Conservation (phyloP, 345 rosid genomes). For the Dipteronia sinensis region DNA sequence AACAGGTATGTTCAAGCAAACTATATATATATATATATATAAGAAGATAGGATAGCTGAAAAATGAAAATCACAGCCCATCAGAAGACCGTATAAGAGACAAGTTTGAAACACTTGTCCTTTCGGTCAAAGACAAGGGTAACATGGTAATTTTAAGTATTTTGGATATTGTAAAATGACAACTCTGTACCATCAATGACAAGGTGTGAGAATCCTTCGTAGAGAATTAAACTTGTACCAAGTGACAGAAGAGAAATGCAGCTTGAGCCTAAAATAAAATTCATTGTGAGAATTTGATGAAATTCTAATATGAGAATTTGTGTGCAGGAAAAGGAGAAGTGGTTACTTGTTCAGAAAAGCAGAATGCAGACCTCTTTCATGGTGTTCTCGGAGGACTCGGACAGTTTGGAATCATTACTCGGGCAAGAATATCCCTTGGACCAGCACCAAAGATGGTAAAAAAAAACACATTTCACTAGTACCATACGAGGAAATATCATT, state of each 20-base stretch:
- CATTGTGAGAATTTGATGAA: too few relatives aligned
- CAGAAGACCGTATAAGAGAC: background rate
- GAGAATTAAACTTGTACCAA: background rate
- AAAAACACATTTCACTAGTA: background rate
- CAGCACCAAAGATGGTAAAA: conserved; percentile 68
- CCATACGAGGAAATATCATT: background rate
- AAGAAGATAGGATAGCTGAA: background rate
- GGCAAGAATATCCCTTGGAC: conserved; percentile 75
- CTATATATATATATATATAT: too few relatives aligned
- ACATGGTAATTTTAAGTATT: conserved; percentile 6
- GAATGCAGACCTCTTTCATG: conserved; percentile 80
- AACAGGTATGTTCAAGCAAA: conserved; percentile 68
- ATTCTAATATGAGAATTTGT: conserved; percentile 22
- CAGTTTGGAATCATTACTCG: conserved; percentile 94
- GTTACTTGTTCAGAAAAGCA: conserved; percentile 72
- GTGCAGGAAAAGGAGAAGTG: conserved; percentile 87
- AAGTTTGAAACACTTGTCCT: background rate
- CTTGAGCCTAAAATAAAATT: background rate
- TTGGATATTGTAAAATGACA: conserved; percentile 20
- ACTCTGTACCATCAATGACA: conserved; percentile 1
- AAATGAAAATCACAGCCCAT: background rate
- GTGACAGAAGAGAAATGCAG: too few relatives aligned
- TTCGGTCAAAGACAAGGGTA: background rate
- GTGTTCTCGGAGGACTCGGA: conserved; percentile 96
- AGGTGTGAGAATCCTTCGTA: background rate